Conservation (phyloP, 306 rosid species). For the Astragalus glycyphyllos region DNA sequence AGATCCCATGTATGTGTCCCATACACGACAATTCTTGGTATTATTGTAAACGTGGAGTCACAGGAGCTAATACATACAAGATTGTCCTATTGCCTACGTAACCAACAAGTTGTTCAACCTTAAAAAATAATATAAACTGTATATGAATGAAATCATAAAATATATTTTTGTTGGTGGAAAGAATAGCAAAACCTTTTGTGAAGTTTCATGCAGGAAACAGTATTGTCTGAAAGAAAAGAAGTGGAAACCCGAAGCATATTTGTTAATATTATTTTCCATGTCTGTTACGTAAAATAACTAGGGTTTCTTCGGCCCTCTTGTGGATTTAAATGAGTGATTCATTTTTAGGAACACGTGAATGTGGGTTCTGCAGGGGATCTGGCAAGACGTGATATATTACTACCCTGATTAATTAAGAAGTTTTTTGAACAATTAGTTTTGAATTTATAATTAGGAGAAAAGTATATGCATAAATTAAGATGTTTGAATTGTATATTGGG, state of each 20-base stretch:
- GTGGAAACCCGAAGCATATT: constrained; percentile 36
- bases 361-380: constrained; percentile 22
- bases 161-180: constrained; percentile 41
- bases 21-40: background rate
- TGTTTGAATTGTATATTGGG: background rate
- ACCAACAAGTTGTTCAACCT: constrained; percentile 43
- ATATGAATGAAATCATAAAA: constrained; percentile 5
- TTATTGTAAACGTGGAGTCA: constrained; percentile 29
- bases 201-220: constrained; percentile 42
- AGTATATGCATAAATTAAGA: background rate
- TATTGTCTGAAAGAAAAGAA: constrained; percentile 46
- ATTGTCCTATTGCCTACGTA: constrained; percentile 31
- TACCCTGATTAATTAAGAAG: background rate
- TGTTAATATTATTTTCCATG: constrained; percentile 22
- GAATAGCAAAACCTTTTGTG: constrained; percentile 41
- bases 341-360: constrained; percentile 58
- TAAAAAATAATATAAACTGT: background rate
- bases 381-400: background rate
- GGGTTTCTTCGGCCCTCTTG: constrained; percentile 21
- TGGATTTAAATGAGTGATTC: constrained; percentile 41
- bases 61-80: constrained; percentile 15
- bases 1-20: constrained; percentile 47
- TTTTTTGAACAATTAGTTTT: background rate
- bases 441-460: background rate
- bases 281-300: constrained; percentile 38